Conservation (phyloP, 768 basidiomycete species). For the Boletus tomentosulus region DNA sequence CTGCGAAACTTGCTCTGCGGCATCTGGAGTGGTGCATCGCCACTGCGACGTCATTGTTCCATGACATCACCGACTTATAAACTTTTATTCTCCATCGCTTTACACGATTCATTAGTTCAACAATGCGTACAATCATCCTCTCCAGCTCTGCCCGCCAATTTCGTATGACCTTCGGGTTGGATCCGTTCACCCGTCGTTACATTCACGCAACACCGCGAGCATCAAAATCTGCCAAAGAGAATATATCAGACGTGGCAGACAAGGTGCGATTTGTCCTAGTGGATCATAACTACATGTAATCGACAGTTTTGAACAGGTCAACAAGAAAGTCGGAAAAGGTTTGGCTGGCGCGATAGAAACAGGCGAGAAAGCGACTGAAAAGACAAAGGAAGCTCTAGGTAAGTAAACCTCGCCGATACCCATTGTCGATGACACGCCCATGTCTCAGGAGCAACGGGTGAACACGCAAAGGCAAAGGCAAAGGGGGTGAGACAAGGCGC, state of each 20-base stretch:
- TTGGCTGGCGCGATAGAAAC: no score
- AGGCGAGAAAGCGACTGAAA: no score
- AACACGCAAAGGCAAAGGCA: constrained; percentile 2
- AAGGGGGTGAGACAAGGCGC: background rate
- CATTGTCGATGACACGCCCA: no score
- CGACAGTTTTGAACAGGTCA: no score
- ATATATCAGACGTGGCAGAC: constrained; percentile 34
- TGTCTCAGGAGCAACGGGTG: background rate
- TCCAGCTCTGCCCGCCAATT: background rate
- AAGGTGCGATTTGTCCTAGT: constrained; percentile 22
- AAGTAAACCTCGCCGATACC: no score
- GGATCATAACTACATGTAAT: no score
- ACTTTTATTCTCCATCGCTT: background rate
- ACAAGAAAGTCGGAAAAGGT: no score
- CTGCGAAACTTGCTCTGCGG: no score
- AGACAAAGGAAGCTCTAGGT: no score
- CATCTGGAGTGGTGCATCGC: background rate
- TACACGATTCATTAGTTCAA: background rate
- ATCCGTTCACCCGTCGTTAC: constrained; percentile 17
- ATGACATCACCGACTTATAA: constrained; percentile 10
- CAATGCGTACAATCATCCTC: constrained; percentile 1
- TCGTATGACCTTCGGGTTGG: constrained; percentile 14
- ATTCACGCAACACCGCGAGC: constrained; percentile 21
- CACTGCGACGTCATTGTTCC: background rate
- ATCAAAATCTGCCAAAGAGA: constrained; percentile 20